Evolutionary conservation across 192 early-diverging fungal species (phyloP).

Genomic region (Coemansia sp.): DNA sequence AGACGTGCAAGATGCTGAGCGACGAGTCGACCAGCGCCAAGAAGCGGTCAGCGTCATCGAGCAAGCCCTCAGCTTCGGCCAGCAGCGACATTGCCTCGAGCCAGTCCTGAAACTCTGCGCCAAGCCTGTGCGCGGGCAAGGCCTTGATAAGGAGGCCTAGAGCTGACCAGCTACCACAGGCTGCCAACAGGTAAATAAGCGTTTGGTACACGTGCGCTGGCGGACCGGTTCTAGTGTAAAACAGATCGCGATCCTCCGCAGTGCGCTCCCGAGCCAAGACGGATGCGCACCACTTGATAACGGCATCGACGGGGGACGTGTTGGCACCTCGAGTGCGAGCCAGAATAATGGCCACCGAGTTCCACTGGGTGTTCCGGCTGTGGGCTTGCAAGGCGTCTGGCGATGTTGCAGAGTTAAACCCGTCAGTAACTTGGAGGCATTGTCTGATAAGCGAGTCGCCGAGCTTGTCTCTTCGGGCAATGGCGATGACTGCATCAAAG

Average conservation of each 20-base stretch:
- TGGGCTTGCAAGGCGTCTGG: neutral
- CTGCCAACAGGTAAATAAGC: slow-evolving; percentile 25
- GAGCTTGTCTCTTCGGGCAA: slow-evolving; percentile 7
- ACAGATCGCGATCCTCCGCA: neutral
- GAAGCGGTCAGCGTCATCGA: slow-evolving; percentile 11
- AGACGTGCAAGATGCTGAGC: slow-evolving; percentile 11
- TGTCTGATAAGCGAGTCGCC: neutral
- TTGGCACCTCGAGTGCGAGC: neutral
- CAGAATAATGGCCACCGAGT: slow-evolving; percentile 5
- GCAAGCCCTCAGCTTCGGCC: slow-evolving; percentile 30
- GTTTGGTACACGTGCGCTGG: slow-evolving; percentile 29
- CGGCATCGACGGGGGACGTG: slow-evolving; percentile 2
- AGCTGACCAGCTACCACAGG: slow-evolving; percentile 20
- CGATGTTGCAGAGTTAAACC: neutral
- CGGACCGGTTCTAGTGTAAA: slow-evolving; percentile 22
- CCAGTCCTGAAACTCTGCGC: slow-evolving; percentile 20
- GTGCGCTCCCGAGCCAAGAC: neutral
- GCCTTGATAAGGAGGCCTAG: slow-evolving; percentile 19
- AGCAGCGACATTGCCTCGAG: slow-evolving; percentile 15
- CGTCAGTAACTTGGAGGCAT: neutral
- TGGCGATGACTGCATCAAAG: neutral
- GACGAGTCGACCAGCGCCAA: slow-evolving; percentile 9
- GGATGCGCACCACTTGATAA: slow-evolving; percentile 15
- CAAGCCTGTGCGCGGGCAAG: slow-evolving; percentile 16
- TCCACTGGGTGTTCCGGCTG: neutral